Percentiles rank a stretch among this genome's conserved stretches.
These are phyloP conservation scores for Citrus medica DNA, from an alignment of 345 rosid species.

Conservation along the genomic window DNA sequence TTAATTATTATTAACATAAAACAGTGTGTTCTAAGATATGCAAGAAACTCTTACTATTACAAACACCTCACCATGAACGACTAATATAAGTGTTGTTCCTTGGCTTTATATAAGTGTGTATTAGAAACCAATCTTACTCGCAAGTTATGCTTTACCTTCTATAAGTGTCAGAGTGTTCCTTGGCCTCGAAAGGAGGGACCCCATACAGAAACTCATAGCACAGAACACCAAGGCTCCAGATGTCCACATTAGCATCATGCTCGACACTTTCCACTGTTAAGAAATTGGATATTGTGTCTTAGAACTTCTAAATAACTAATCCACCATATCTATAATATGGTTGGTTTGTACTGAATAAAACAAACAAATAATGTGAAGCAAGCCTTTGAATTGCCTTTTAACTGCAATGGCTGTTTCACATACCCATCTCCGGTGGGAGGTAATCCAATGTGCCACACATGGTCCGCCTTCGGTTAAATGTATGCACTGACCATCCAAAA, in stretches of 20 bases:
- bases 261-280: slow-evolving; percentile 85
- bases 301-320: not conserved
- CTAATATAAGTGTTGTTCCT: slow-evolving; percentile 73
- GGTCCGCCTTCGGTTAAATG: slow-evolving; percentile 91
- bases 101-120: slow-evolving; percentile 35
- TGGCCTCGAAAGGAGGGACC: slow-evolving; percentile 88
- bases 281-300: not conserved
- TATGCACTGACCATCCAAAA: slow-evolving; percentile 99
- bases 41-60: not conserved
- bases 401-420: slow-evolving; percentile 8
- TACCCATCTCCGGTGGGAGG: slow-evolving; percentile 99
- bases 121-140: not conserved
- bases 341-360: not conserved
- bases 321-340: not conserved
- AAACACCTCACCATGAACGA: not conserved
- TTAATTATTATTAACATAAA: not conserved
- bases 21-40: not conserved
- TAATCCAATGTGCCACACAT: slow-evolving; percentile 99
- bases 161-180: slow-evolving; percentile 91
- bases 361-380: not conserved
- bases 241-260: slow-evolving; percentile 94
- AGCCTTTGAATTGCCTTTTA: not conserved
- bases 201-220: slow-evolving; percentile 94
- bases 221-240: slow-evolving; percentile 97
- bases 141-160: slow-evolving; percentile 47